Conservation (phyloP, 2,329 filamentous ascomycete genomes). For the Cordyceps militaris region DNA sequence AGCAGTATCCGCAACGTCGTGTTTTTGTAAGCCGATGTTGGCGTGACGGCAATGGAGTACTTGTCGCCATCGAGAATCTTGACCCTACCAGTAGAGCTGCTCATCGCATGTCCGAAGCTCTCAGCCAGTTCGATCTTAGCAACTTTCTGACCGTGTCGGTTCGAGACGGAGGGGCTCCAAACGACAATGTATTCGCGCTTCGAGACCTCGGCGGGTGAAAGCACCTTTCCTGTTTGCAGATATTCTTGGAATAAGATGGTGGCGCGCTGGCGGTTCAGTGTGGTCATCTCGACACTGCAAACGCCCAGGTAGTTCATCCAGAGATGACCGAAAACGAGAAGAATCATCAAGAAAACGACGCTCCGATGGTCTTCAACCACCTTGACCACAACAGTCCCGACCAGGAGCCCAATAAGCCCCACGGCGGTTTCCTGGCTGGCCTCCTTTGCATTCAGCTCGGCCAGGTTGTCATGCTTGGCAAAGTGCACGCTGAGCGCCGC, state of each 20-base stretch:
- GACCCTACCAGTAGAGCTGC: constrained; percentile 25
- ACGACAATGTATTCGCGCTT: constrained; percentile 56
- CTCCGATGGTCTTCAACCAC: constrained; percentile 61
- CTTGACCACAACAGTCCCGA: constrained; percentile 74
- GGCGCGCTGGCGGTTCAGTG: constrained; percentile 78
- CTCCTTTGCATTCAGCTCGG: constrained; percentile 91
- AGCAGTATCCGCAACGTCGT: constrained; percentile 29
- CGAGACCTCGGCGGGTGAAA: constrained; percentile 61
- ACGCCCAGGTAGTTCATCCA: constrained; percentile 84
- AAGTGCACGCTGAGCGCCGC: constrained; percentile 90
- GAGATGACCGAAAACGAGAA: constrained; percentile 70
- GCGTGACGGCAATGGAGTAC: constrained; percentile 8
- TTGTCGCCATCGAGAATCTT: constrained; percentile 21
- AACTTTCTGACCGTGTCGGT: constrained; percentile 21
- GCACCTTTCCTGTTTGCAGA: constrained; percentile 41
- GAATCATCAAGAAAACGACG: constrained; percentile 67
- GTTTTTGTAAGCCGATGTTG: constrained; percentile 10
- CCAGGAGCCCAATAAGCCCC: constrained; percentile 78
- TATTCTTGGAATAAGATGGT: constrained; percentile 65
- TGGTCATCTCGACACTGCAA: constrained; percentile 72
- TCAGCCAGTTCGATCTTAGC: constrained; percentile 34
- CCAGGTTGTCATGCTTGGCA: constrained; percentile 76
- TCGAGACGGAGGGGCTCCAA: constrained; percentile 28
- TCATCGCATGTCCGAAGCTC: constrained; percentile 33
- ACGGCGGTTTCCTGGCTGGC: constrained; percentile 94